Percentiles rank a stretch among this genome's conserved stretches.
These are phyloP conservation scores for Coniferiporia weirii DNA, from an alignment of 1,284 basidiomycete species.

Conservation along the genomic window DNA sequence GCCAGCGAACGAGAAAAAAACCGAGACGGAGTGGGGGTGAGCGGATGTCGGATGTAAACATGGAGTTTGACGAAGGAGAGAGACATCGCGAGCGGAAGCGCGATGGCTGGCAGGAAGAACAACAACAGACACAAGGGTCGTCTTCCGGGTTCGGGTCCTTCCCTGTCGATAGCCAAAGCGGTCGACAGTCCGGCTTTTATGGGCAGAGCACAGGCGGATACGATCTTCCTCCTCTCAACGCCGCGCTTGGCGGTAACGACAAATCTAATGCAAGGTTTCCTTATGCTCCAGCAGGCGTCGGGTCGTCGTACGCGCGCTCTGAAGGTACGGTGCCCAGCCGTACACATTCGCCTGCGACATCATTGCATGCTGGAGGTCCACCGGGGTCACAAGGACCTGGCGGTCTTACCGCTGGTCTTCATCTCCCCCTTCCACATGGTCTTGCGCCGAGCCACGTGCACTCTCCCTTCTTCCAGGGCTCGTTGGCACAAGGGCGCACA, in stretches of 20 bases:
- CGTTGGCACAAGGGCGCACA: conserved; percentile 13
- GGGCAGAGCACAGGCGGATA: conserved; percentile 34
- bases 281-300: conserved; percentile 23
- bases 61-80: conserved; percentile 31
- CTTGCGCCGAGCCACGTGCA: conserved; percentile 27
- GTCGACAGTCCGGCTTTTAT: neutral
- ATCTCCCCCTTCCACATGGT: conserved; percentile 36
- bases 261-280: conserved; percentile 26
- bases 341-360: conserved; percentile 58
- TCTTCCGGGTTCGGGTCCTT: conserved; percentile 6
- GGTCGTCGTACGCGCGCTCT: conserved; percentile 52
- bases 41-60: conserved; percentile 25
- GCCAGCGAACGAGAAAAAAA: conserved; percentile 52
- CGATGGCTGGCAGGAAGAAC: conserved; percentile 14
- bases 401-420: conserved; percentile 25
- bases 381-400: conserved; percentile 19
- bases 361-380: conserved; percentile 28
- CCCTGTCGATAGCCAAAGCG: conserved; percentile 5
- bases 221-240: conserved; percentile 54
- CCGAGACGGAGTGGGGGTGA: conserved; percentile 31
- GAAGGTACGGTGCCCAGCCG: conserved; percentile 58
- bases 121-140: conserved; percentile 11
- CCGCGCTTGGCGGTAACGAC: conserved; percentile 34
- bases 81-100: conserved; percentile 11
- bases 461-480: conserved; percentile 20